Evolutionary conservation across 768 basidiomycete species (phyloP).

Genomic region (Mycena vulgaris): DNA sequence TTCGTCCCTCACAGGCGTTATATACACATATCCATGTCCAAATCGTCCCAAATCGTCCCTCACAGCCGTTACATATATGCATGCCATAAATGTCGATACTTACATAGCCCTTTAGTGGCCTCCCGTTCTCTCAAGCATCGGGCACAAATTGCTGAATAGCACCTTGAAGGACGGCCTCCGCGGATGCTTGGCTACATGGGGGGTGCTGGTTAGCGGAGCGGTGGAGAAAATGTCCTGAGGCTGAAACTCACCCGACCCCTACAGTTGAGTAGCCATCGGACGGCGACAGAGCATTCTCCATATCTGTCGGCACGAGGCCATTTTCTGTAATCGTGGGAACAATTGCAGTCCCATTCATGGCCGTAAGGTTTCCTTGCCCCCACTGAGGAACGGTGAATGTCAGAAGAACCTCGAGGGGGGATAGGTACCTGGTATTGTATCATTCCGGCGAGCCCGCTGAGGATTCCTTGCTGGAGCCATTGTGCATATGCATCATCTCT

Average conservation of each 20-base stretch:
- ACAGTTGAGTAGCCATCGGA: constrained; percentile 74
- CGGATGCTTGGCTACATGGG: constrained; percentile 45
- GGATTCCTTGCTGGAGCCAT: constrained; percentile 64
- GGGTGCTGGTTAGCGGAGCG: neutral
- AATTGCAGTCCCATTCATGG: constrained; percentile 63
- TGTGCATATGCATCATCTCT: constrained; percentile 67
- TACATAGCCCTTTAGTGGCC: neutral
- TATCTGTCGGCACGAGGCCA: constrained; percentile 45
- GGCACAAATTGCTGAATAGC: constrained; percentile 54
- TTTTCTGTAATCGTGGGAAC: constrained; percentile 52
- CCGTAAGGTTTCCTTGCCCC: constrained; percentile 68
- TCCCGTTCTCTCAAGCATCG: constrained; percentile 36
- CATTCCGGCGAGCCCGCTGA: constrained; percentile 57
- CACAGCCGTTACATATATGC: constrained; percentile 2
- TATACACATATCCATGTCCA: too few relatives aligned
- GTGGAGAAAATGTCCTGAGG: neutral
- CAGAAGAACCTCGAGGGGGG: constrained; percentile 29
- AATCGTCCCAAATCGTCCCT: constrained; percentile 29
- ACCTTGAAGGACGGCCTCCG: constrained; percentile 49
- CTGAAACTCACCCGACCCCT: constrained; percentile 54
- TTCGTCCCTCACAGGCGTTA: too few relatives aligned
- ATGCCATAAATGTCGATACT: neutral
- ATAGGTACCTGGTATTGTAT: constrained; percentile 62
- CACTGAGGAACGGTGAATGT: constrained; percentile 57
- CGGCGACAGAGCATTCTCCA: constrained; percentile 67